Base-by-base conservation (phyloP, 129 eudicot genomes). In the Glebionis coronaria region DNA sequence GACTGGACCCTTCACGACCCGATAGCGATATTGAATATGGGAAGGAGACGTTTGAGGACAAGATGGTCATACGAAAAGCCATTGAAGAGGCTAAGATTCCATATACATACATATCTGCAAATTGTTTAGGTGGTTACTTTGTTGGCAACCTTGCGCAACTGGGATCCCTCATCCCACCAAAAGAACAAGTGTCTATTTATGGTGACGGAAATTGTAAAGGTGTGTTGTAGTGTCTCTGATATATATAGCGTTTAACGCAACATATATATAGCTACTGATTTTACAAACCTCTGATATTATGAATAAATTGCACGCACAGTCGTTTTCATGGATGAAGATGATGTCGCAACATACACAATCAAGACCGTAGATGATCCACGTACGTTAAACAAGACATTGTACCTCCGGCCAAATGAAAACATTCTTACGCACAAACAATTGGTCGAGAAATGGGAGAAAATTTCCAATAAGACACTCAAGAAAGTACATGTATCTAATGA, bases 151-250 rank as follows among this genome's bases (percentile, higher is more conserved):
- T 83, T 16, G 68, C 82, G 2, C 88, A 83, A 53, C 23, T 57
- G 7, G 68, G 72, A 12, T 46, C 73, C 12, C 73, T 76, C 2
- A 52, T 79, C 61, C 88, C 88, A 49, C 69, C 88, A 45, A 83
- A 12, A 52, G 82, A 83, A 38, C 58, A 49, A 18, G 79, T 76
- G 15, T 42, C 31, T 62, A 57, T 83, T 0, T 79, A 67, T 38
- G 88, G 88, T 42, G 82, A 76, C 21, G 88, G 88, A 18, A 69
- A 80, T 50, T 44, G 0, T 5, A 80, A 83, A 74, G 84, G 88
- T 82, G 55, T 21, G 15, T 12, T 16, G 18, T n/a, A 23, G 25
- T 23, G 25, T 23, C 25, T 23, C 25, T 23, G n/a, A n/a, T n/a
- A n/a, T 23, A 12, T 18, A 29, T 23, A 23, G 25, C 2, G 25